Percentiles rank a stretch among this genome's conserved stretches.
Conservation (phyloP, 768 basidiomycete genomes). For the Cystobasidiopsis lactophilus region DNA sequence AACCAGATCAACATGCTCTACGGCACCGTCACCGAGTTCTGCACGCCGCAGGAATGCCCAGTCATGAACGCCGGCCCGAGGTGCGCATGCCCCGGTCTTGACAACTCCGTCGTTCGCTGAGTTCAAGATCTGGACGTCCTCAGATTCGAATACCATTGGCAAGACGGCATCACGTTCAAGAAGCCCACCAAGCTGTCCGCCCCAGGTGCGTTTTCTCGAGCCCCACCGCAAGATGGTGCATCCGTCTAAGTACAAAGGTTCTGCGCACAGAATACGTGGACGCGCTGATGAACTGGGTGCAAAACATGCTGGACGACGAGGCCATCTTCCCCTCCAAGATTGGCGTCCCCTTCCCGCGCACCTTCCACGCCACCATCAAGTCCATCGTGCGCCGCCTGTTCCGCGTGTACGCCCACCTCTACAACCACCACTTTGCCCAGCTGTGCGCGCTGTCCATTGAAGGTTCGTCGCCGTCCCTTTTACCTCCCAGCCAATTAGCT, state of each 20-base stretch:
- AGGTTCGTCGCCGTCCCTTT: constrained; percentile 33
- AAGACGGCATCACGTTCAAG: constrained; percentile 68
- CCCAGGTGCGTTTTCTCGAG: constrained; percentile 27
- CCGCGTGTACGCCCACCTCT: constrained; percentile 93
- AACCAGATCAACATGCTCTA: constrained; percentile 99
- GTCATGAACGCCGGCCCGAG: constrained; percentile 89
- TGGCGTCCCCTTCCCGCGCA: constrained; percentile 79
- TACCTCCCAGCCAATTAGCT: background rate
- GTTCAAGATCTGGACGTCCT: background rate
- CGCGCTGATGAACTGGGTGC: constrained; percentile 96
- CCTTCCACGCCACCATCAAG: constrained; percentile 72
- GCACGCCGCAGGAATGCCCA: constrained; percentile 77
- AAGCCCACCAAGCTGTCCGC: constrained; percentile 82
- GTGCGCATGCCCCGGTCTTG: too few relatives aligned
- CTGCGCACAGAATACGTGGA: constrained; percentile 60
- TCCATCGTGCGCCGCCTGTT: constrained; percentile 81
- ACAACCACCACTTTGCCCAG: constrained; percentile 98
- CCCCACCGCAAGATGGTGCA: background rate
- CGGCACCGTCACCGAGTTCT: constrained; percentile 94
- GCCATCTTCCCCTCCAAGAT: constrained; percentile 82
- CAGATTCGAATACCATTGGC: constrained; percentile 89
- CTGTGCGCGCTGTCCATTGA: constrained; percentile 95
- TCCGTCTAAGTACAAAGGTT: constrained; percentile 23
- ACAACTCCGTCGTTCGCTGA: background rate
- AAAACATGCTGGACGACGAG: constrained; percentile 77